Base-by-base conservation (phyloP, 768 basidiomycete species). In the Naematelia encephala region DNA sequence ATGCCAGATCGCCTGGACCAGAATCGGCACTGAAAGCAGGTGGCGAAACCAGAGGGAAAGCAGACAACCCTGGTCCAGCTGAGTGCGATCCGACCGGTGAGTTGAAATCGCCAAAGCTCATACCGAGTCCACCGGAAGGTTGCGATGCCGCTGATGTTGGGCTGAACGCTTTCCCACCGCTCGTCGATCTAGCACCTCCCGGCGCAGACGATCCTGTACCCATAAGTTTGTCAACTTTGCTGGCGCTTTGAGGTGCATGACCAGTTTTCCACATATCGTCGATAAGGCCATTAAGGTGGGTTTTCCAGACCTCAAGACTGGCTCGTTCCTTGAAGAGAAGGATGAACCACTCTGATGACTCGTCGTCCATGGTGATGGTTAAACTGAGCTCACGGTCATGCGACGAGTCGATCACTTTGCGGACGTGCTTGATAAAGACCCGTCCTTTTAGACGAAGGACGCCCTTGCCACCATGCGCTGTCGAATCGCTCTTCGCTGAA, bases 311-410 rank as follows among this genome's bases (percentile, higher is more conserved):
- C 70, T 97, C 91, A 57, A 96, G 82, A 1, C 87, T 87, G n/a
- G 85, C 80, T 27, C 89, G 85, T 55, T 98, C 90, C 72, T 87
- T 88, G 83, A 96, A 99, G 68, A 91, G 87, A 48, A 99, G 83
- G 77, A 97, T 94, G 79, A 99, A 98, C 51, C 88, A 89, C 61
- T 96, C 93, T 56, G 96, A 80, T 30, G 82, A 81, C 71, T 94
- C 91, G 73, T 98, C 94, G 79, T 92, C 90, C 92, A 99, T 97
- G 68, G 91, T 88, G 70, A 99, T 94, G 3, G 94, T 96, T 62
- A 98, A 82, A 73, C 90, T 93, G 80, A 96, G 82, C 76, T 94
- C 93, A 29, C 86, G 86, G 16, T 60, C 68, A 1, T 64, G 56
- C 2, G 87, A 87, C 29, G 86, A 86, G 59, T 91, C 88, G 26